phyloP scores from a whole-genome alignment of 257 asterid genomes.

The Gardenia jasminoides region DNA sequence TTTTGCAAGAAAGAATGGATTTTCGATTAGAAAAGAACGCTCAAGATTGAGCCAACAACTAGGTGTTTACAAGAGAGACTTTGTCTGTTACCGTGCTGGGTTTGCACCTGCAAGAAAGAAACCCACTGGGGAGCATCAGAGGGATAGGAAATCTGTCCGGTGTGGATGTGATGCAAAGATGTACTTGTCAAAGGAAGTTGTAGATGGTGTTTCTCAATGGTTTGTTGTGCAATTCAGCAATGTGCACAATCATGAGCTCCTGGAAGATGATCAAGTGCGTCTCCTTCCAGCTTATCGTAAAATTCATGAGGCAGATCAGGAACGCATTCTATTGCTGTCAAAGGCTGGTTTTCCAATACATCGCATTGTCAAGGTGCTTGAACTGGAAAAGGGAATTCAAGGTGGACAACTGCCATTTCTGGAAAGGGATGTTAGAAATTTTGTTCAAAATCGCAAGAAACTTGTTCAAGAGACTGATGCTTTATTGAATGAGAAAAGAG shows the following conservation, averaged over 20 bases:
- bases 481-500: slow-evolving; percentile 55
- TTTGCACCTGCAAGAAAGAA: slow-evolving; percentile 64
- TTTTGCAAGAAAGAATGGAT: slow-evolving; percentile 64
- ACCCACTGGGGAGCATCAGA: slow-evolving; percentile 47
- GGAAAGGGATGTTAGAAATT: slow-evolving; percentile 75
- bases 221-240: slow-evolving; percentile 62
- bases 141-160: slow-evolving; percentile 63
- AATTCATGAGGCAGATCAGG: slow-evolving; percentile 66
- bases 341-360: slow-evolving; percentile 68
- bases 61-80: slow-evolving; percentile 69
- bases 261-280: slow-evolving; percentile 70
- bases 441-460: slow-evolving; percentile 61
- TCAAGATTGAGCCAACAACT: slow-evolving; percentile 68
- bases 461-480: slow-evolving; percentile 55
- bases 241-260: slow-evolving; percentile 64
- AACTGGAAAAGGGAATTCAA: slow-evolving; percentile 57
- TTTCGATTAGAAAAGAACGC: slow-evolving; percentile 61
- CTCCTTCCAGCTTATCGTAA: slow-evolving; percentile 71
- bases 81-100: slow-evolving; percentile 65
- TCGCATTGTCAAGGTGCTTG: slow-evolving; percentile 64
- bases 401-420: slow-evolving; percentile 59
- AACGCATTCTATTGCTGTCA: slow-evolving; percentile 55
- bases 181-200: slow-evolving; percentile 61
- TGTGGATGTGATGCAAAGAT: slow-evolving; percentile 74
- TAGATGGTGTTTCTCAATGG: slow-evolving; percentile 61